These are phyloP conservation scores for Physcia stellaris DNA, from an alignment of 495 filamentous ascomycete species.

Conservation along the genomic window DNA sequence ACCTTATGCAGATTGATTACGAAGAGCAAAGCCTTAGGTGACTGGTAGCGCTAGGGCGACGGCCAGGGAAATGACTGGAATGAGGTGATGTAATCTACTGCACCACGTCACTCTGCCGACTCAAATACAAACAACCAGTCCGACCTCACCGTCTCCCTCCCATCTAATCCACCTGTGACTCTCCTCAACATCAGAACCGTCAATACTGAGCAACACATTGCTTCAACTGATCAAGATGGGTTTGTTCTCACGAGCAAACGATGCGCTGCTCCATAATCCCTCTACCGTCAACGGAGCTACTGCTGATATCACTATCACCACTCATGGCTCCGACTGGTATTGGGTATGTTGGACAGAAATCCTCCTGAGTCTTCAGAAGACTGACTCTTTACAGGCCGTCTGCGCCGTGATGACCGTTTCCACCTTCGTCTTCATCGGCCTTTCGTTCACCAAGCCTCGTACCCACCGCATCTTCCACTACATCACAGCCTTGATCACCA, in stretches of 20 bases:
- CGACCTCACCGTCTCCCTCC: neutral
- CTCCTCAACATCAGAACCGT: too few species aligned
- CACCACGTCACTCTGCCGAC: slow-evolving; percentile 4
- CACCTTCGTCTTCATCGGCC: slow-evolving; percentile 27
- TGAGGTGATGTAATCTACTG: too few species aligned
- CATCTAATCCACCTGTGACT: neutral
- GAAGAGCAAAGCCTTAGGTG: too few species aligned
- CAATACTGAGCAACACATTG: too few species aligned
- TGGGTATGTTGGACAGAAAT: slow-evolving; percentile 29
- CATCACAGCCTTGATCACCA: slow-evolving; percentile 43
- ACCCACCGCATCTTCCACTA: slow-evolving; percentile 55
- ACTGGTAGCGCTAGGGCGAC: too few species aligned
- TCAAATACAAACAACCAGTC: slow-evolving; percentile 3
- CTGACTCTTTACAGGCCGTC: slow-evolving; percentile 17
- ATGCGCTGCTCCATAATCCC: slow-evolving; percentile 25
- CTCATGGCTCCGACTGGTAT: slow-evolving; percentile 44
- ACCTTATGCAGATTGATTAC: too few species aligned
- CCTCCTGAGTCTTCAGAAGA: slow-evolving; percentile 18
- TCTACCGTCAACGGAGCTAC: slow-evolving; percentile 22
- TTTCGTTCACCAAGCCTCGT: slow-evolving; percentile 36
- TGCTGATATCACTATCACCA: slow-evolving; percentile 44
- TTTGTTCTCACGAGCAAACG: too few species aligned
- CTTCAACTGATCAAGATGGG: slow-evolving; percentile 8
- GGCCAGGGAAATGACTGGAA: too few species aligned
- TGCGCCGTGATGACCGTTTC: slow-evolving; percentile 27